Evolutionary conservation across 768 basidiomycete genomes (phyloP), one percentile per base, ranked within the genome.

Genomic region (Sarcodon sp.): DNA sequence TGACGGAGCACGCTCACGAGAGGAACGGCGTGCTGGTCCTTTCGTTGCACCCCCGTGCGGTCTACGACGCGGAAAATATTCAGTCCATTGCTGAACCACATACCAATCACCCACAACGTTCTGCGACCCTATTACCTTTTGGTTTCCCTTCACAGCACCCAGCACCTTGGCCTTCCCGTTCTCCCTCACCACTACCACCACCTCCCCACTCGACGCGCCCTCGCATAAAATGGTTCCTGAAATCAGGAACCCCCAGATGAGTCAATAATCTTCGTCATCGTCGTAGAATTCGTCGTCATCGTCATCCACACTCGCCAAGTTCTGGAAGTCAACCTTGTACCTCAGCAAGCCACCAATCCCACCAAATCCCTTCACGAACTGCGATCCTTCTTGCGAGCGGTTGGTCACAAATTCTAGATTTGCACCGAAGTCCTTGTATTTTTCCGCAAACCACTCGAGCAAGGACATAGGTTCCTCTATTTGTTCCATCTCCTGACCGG

Each of bases 401-500:
- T 97, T 92, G 53, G 93, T 94, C 39, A 98, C 82, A 61, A 98
- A 97, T 69, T 93, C 91, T 51, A 97, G 80, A 55, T 83, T 83
- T 46, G 94, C 89, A 52, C 94, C 96, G 61, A 97, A 98, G 37
- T 94, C 90, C 64, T 89, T 92, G 74, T 98, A 99, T 62, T 93
- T 91, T 63, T 98, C 96, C 41, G 96, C 84, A 63, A 98, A 91
- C 96, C 96, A 98, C 64, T 99, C 96, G 51, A 99, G 79, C 8
- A 98, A 76, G 44, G 87, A 72, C 59, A 87, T 77, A 1, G 96
- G 82, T 55, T 99, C 96, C 2, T 57, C 57, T 7, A 67, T 66
- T 63, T 87, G 83, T 62, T 99, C 96, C 96, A 99, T 99, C 72
- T 99, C 96, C 35, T 81, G 61, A 3, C 87, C 84, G 12, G 93